Evolutionary conservation across 176 grass and related monocot genomes (phyloP), one percentile per base, ranked within the genome.

Genomic region (Juncus effusus): DNA sequence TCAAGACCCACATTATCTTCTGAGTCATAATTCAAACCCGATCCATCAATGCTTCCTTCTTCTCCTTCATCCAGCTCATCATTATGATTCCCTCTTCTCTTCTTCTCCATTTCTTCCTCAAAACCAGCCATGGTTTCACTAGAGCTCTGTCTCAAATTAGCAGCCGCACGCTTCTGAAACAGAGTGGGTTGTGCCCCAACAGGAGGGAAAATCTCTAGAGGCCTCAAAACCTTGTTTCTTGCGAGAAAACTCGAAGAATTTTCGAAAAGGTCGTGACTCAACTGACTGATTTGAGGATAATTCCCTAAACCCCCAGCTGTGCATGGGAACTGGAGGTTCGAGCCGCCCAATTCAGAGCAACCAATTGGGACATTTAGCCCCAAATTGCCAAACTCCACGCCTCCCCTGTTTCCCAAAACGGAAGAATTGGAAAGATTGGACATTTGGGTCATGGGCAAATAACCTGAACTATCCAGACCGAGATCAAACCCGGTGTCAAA

Each of bases 131-230:
- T 64, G 2, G 10, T 56, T 13, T 10, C 9, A 6, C 7, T 12
- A 10, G 83, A 80, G 76, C 84, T 94, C 69, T 90, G 95, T 49
- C 85, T 63, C 38, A 84, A 66, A 67, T 76, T 77, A 13, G 93
- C 74, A 40, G 89, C n/a, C 38, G 63, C 95, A 56, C 95, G 85
- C 65, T 99, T 99, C 80, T 99, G 89, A 83, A 99, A 99, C 60
- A 99, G 69, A 56, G 95, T 99, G 6, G 95, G 95, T 68, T 93
- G 95, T 64, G 85, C 44, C n/a, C 95, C 95, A 6, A 84, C 81
- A 0, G 89, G 54, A 57, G 95, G 85, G 61, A 99, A 78, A 65
- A 84, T 78, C 64, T 99, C 94, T 51, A 93, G 80, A 51, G 94
- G 94, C 61, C 85, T 87, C 42, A 99, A 73, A 62, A 93, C 72